Percentiles rank a stretch among this genome's conserved stretches.
phyloP scores from a whole-genome alignment of 2,329 filamentous ascomycete genomes.

The Sclerotinia minor region DNA sequence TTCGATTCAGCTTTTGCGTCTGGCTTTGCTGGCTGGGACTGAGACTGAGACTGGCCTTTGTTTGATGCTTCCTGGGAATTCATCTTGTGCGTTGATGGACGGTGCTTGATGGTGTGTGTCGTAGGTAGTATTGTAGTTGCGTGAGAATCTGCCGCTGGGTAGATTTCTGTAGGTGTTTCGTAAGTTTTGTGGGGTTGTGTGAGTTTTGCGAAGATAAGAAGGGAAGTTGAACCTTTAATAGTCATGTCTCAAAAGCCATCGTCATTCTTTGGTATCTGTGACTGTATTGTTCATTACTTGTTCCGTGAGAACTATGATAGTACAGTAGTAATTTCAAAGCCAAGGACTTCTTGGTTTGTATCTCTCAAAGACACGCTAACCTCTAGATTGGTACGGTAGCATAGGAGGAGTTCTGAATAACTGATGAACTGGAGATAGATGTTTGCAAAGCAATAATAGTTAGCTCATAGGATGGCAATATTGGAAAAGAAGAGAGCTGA shows the following conservation, averaged over 20 bases:
- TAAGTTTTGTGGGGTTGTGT: neutral
- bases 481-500: no score
- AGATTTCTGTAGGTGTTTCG: neutral
- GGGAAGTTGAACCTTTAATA: neutral
- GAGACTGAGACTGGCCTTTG: neutral
- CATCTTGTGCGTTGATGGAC: neutral
- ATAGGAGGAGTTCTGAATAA: neutral
- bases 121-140: no score
- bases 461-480: neutral
- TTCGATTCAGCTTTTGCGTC: neutral
- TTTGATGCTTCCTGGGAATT: neutral
- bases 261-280: neutral
- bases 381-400: neutral
- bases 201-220: neutral
- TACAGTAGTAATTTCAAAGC: neutral
- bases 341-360: no score
- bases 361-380: no score
- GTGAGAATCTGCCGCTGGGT: neutral
- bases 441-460: neutral
- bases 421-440: neutral
- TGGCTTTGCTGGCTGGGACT: neutral
- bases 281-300: neutral
- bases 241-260: neutral
- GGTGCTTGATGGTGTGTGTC: neutral
- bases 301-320: no score